Percentiles rank a stretch among this genome's conserved stretches.
phyloP scores from a whole-genome alignment of 164 flowering plant species.

The Euptelea pleiosperma region DNA sequence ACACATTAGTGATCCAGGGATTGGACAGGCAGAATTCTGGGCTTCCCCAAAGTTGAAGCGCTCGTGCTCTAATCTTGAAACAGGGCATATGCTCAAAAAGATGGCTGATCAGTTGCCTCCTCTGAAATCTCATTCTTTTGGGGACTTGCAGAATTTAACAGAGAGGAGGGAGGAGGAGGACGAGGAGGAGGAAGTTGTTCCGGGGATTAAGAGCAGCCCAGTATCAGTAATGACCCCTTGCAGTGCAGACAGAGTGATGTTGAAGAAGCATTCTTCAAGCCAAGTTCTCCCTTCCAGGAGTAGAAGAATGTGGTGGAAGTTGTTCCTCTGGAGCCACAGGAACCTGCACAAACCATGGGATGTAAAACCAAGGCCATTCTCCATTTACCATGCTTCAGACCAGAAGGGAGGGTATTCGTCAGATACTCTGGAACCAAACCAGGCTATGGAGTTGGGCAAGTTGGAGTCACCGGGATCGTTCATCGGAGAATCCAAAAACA shows the following conservation, averaged over 20 bases:
- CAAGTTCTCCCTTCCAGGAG: slow-evolving; percentile 87
- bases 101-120: slow-evolving; percentile 36
- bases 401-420: slow-evolving; percentile 80
- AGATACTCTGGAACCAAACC: slow-evolving; percentile 65
- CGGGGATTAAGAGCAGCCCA: slow-evolving; percentile 46
- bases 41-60: slow-evolving; percentile 70
- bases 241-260: slow-evolving; percentile 88
- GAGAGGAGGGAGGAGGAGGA: no score
- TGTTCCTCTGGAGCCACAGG: slow-evolving; percentile 94
- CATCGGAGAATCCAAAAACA: slow-evolving; percentile 27
- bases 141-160: slow-evolving; percentile 38
- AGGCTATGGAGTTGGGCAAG: slow-evolving; percentile 20
- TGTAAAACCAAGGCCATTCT: slow-evolving; percentile 18
- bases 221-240: slow-evolving; percentile 41
- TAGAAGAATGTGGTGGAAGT: slow-evolving; percentile 84
- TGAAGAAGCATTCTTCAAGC: slow-evolving; percentile 84
- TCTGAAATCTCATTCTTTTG: slow-evolving; percentile 53
- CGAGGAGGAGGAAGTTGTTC: slow-evolving; percentile 15
- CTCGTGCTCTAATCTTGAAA: slow-evolving; percentile 77
- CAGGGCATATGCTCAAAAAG: slow-evolving; percentile 36
- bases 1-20: slow-evolving; percentile 89
- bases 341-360: slow-evolving; percentile 43
- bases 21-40: slow-evolving; percentile 44
- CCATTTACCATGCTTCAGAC: slow-evolving; percentile 22
- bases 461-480: slow-evolving; percentile 45